These are phyloP conservation scores for Teratosphaeria zuluensis DNA, from an alignment of 2,329 filamentous ascomycete genomes.

Conservation along the genomic window DNA sequence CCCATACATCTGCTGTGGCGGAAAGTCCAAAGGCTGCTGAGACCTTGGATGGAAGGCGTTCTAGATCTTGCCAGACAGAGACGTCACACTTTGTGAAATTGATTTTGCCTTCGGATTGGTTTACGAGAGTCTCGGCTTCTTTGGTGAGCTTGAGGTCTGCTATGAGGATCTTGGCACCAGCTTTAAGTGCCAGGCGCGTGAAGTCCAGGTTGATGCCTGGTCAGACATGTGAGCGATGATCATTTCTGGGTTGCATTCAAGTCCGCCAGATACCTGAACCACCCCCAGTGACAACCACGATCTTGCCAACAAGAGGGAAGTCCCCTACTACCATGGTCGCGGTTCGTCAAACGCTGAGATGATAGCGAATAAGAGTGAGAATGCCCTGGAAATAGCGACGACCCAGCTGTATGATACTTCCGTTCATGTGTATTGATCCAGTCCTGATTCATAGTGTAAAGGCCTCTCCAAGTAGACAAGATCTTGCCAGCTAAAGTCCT, in stretches of 20 bases:
- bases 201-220: constrained; percentile 18
- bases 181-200: constrained; percentile 10
- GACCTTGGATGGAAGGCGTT: constrained; percentile 15
- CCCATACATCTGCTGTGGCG: too few relatives aligned
- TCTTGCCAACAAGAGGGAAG: constrained; percentile 14
- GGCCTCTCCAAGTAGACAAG: too few relatives aligned
- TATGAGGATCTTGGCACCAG: constrained; percentile 24
- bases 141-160: constrained; percentile 25
- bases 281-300: constrained; percentile 18
- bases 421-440: too few relatives aligned
- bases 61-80: constrained; percentile 22
- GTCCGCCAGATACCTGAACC: constrained; percentile 2
- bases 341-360: too few relatives aligned
- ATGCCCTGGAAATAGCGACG: too few relatives aligned
- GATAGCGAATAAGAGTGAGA: too few relatives aligned
- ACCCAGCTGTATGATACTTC: too few relatives aligned
- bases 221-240: background rate
- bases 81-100: constrained; percentile 27
- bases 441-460: too few relatives aligned
- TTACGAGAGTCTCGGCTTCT: constrained; percentile 22
- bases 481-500: too few relatives aligned
- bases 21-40: too few relatives aligned
- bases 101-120: constrained; percentile 6
- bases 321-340: constrained; percentile 14
- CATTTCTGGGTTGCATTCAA: too few relatives aligned